phyloP scores from a whole-genome alignment of 371 early-diverging fungal species.

The Mucor indicus region DNA sequence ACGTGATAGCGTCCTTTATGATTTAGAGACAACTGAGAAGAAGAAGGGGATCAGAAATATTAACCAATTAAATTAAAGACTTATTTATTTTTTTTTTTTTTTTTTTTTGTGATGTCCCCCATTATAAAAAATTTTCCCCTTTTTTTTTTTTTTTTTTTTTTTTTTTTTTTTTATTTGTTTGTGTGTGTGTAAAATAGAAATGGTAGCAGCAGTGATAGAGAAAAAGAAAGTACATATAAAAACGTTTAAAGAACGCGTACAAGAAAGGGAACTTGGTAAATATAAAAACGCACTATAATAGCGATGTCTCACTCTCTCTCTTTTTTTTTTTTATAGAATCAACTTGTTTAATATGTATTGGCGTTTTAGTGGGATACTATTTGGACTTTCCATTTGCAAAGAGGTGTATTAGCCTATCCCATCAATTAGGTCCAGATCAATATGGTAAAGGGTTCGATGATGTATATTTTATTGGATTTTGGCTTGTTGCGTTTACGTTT shows the following conservation, averaged over 20 bases:
- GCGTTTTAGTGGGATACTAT: neutral
- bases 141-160: conserved; percentile 1
- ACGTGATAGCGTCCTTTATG: too few species aligned
- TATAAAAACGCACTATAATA: neutral
- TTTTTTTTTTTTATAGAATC: conserved; percentile 2
- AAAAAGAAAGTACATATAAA: conserved; percentile 5
- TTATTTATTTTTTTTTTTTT: neutral
- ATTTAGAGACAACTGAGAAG: too few species aligned
- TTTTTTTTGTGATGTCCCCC: neutral
- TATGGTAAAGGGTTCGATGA: conserved; percentile 56
- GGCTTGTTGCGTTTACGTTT: conserved; percentile 71
- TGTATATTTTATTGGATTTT: conserved; percentile 58
- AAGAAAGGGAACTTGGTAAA: conserved; percentile 16
- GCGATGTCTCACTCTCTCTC: neutral
- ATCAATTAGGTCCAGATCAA: conserved; percentile 7
- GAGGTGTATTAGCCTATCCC: conserved; percentile 8
- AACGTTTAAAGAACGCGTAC: conserved; percentile 9
- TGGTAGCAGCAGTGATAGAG: neutral
- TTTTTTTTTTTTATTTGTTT: neutral
- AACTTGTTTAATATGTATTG: neutral
- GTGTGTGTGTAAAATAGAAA: neutral
- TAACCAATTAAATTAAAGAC: neutral
- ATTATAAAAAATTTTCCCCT: neutral
- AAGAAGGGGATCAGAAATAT: too few species aligned
- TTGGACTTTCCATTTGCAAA: conserved; percentile 9